Percentiles rank a stretch among this genome's conserved stretches.
Conservation (phyloP, 192 early-diverging fungal species). For the Phycomyces blakesleeanus region DNA sequence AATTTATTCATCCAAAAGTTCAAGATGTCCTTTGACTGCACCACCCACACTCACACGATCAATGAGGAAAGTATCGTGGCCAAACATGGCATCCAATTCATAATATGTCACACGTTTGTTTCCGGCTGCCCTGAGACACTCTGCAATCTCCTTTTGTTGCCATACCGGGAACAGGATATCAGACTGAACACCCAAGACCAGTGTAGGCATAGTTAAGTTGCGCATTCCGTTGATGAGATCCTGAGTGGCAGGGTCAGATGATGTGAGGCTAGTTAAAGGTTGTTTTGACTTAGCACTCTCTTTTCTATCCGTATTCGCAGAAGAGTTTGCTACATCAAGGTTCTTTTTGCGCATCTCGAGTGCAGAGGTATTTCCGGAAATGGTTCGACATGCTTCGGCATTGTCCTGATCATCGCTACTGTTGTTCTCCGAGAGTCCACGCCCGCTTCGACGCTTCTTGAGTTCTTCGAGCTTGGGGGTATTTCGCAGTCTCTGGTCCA, state of each 20-base stretch:
- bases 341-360: conserved; percentile 25
- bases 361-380: conserved; percentile 19
- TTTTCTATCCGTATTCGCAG: too few species aligned
- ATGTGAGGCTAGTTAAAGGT: conserved; percentile 24
- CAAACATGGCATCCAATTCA: conserved; percentile 94
- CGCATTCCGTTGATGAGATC: conserved; percentile 73
- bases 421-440: conserved; percentile 1
- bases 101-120: conserved; percentile 93
- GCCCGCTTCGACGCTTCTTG: background rate
- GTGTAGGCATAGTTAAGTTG: conserved; percentile 69
- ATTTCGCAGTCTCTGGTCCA: conserved; percentile 39
- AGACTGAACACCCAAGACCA: conserved; percentile 91
- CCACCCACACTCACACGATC: conserved; percentile 87
- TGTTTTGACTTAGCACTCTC: too few species aligned
- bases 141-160: conserved; percentile 96
- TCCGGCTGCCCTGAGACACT: conserved; percentile 76
- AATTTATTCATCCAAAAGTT: conserved; percentile 31
- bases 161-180: conserved; percentile 93
- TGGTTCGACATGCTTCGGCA: conserved; percentile 16
- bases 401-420: background rate
- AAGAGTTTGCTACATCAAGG: background rate
- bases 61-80: conserved; percentile 96
- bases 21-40: conserved; percentile 89
- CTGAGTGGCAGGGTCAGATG: conserved; percentile 43
- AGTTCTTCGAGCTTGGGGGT: conserved; percentile 16